phyloP scores from a whole-genome alignment of 768 basidiomycete genomes.

The Lactarius hengduanensis region DNA sequence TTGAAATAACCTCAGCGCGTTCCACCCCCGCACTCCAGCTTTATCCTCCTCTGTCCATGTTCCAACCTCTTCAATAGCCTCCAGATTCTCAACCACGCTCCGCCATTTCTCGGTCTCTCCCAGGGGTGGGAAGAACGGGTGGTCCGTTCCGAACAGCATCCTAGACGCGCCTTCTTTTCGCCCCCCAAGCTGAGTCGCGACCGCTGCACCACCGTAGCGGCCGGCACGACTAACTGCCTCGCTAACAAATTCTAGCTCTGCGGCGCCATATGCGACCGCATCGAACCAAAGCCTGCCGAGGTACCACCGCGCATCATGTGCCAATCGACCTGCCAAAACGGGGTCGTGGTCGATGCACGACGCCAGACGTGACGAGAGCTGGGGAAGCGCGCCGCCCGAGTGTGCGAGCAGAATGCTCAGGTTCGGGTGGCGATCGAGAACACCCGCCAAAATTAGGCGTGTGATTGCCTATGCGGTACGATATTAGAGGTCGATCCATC shows the following conservation, averaged over 20 bases:
- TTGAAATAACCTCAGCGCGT: conserved; percentile 71
- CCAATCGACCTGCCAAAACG: conserved; percentile 65
- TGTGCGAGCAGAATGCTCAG: conserved; percentile 82
- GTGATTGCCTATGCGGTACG: conserved; percentile 53
- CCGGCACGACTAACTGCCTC: conserved; percentile 63
- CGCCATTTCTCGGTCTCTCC: conserved; percentile 67
- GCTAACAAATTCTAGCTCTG: conserved; percentile 78
- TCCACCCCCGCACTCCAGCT: conserved; percentile 64
- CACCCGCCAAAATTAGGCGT: conserved; percentile 76
- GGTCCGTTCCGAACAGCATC: conserved; percentile 84
- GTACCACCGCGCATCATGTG: conserved; percentile 83
- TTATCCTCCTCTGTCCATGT: conserved; percentile 62
- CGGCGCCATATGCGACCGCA: conserved; percentile 86
- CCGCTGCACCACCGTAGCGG: conserved; percentile 38
- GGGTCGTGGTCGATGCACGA: conserved; percentile 88
- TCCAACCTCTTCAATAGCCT: conserved; percentile 67
- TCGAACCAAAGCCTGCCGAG: conserved; percentile 79
- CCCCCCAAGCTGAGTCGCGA: conserved; percentile 33
- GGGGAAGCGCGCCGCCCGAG: conserved; percentile 82
- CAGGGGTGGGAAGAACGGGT: conserved; percentile 89
- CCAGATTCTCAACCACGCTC: conserved; percentile 82
- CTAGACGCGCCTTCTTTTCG: conserved; percentile 52
- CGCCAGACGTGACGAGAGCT: conserved; percentile 78
- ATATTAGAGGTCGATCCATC: neutral
- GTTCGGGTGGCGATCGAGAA: conserved; percentile 73